These are phyloP conservation scores for Pseudopithomyces maydicus DNA, from an alignment of 2,329 filamentous ascomycete genomes.

Conservation along the genomic window DNA sequence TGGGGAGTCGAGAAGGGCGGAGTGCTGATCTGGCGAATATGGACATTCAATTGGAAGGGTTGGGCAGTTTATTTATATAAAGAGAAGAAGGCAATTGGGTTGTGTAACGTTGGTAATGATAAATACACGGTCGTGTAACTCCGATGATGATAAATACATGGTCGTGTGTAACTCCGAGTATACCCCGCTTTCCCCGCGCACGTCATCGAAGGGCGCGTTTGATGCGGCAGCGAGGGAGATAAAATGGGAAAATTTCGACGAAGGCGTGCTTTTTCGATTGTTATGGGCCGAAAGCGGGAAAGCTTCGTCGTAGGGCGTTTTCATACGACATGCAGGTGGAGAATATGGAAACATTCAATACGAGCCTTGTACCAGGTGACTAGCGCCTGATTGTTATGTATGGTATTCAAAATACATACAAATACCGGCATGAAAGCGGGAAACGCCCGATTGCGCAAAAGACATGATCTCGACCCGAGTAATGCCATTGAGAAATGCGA, in stretches of 20 bases:
- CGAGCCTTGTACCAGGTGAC: no score
- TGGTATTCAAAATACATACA: no score
- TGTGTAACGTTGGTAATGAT: background rate
- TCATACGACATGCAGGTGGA: background rate
- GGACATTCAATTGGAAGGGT: background rate
- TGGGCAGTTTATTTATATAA: background rate
- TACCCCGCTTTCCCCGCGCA: constrained; percentile 12
- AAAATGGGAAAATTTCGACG: background rate
- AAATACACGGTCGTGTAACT: background rate
- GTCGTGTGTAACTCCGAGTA: constrained; percentile 3
- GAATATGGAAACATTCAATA: no score
- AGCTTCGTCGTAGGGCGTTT: background rate
- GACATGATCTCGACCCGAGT: background rate
- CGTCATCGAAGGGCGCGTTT: constrained; percentile 8
- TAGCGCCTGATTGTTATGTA: no score
- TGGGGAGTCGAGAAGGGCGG: constrained; percentile 3
- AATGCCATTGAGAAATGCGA: no score
- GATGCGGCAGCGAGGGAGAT: background rate
- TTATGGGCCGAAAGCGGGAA: no score
- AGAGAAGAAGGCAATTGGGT: background rate
- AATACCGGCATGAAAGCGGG: no score
- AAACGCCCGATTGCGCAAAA: no score
- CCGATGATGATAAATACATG: constrained; percentile 8
- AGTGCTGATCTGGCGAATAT: background rate
- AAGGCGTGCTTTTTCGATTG: no score